Conservation (phyloP, 805 yeast species). For the Schwanniomyces sp. region DNA sequence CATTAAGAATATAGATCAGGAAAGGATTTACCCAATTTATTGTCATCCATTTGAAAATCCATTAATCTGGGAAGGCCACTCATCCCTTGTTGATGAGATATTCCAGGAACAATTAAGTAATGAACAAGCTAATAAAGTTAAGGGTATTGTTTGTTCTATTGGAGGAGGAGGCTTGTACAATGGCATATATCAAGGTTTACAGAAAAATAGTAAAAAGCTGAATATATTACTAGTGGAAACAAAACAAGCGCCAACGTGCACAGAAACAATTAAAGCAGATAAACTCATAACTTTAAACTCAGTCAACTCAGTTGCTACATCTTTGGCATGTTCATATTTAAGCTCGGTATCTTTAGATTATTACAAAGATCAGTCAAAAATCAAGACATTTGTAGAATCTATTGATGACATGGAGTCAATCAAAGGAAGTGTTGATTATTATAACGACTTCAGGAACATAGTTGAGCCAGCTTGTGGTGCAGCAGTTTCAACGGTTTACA, state of each 20-base stretch:
- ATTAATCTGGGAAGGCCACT: conserved; percentile 55
- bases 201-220: conserved; percentile 22
- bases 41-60: conserved; percentile 58
- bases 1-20: conserved; percentile 14
- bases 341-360: conserved; percentile 49
- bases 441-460: conserved; percentile 48
- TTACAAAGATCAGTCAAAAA: conserved; percentile 13
- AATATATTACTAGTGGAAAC: conserved; percentile 54
- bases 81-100: conserved; percentile 47
- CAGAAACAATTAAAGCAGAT: conserved; percentile 48
- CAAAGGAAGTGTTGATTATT: conserved; percentile 49
- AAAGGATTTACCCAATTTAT: conserved; percentile 39
- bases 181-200: conserved; percentile 49
- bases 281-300: conserved; percentile 44
- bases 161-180: conserved; percentile 62
- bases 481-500: conserved; percentile 54
- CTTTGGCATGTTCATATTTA: conserved; percentile 62
- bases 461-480: conserved; percentile 80
- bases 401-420: conserved; percentile 57
- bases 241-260: conserved; percentile 59
- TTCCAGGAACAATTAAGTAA: conserved; percentile 22
- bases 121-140: conserved; percentile 23
- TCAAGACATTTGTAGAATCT: conserved; percentile 20
- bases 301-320: conserved; percentile 57
- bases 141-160: conserved; percentile 52